Base-by-base conservation (phyloP, 768 basidiomycete species). In the Saitozyma podzolica region DNA sequence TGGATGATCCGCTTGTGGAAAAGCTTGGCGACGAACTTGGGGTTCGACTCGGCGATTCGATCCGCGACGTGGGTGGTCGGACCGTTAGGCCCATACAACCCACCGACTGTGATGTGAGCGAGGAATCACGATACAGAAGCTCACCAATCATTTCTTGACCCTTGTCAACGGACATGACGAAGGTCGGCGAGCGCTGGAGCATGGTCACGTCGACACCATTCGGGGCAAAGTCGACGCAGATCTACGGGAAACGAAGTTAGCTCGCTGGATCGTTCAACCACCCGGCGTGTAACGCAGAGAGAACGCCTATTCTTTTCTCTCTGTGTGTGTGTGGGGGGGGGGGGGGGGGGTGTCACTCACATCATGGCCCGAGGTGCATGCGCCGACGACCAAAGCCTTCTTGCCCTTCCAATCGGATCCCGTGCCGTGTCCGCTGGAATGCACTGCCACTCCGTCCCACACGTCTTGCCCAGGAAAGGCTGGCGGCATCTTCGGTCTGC, bases 31-130 rank as follows among this genome's bases (percentile, higher is more conserved):
- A 81, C 59, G n/a, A 42, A 60, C 56, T 82, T 79, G 0, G 85
- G 84, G 62, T 83, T 82, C 3, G 83, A 83, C 1, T 83, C 83
- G 64, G 71, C 81, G 40, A 86, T 65, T 42, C 83, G 68, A 66
- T 87, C 86, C 16, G 82, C 83, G 48, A 84, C 74, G 50, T 86
- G 83, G 9, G 80, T 75, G 0, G 84, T 82, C 3, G 85, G 84
- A 0, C 77, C 81, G n/a, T 77, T 80, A 66, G 86, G 85, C 40
- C 75, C 77, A 75, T 85, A 87, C 39, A 76, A 64, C 19, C 71
- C 75, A 56, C 60, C 52, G 10, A 73, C 71, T 37, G 67, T 58
- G 55, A 61, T 64, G 1, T n/a, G n/a, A n/a, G n/a, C n/a, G n/a
- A n/a, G n/a, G n/a, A n/a, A n/a, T n/a, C 6, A 47, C 50, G 49